Evolutionary conservation across 2,329 filamentous ascomycete species (phyloP).

Genomic region (Diaporthe ilicicola): DNA sequence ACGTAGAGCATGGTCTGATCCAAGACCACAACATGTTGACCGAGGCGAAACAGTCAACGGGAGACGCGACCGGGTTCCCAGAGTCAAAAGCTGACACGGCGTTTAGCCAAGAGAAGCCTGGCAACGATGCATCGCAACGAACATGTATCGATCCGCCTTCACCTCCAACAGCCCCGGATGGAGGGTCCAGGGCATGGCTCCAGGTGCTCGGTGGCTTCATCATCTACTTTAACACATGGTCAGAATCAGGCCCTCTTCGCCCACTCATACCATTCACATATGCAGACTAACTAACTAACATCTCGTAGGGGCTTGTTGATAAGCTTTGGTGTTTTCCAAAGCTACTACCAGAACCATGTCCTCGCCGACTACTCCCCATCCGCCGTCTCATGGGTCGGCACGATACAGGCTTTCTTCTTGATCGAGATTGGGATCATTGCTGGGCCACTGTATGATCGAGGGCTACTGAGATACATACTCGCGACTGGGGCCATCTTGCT

Average conservation of each 20-base stretch:
- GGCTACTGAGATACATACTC: not conserved
- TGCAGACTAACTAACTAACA: too few relatives aligned
- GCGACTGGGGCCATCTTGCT: not conserved
- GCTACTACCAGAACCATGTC: constrained; percentile 50
- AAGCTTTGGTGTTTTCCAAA: constrained; percentile 55
- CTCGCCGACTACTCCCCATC: constrained; percentile 45
- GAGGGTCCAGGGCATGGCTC: constrained; percentile 46
- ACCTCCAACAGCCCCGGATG: constrained; percentile 32
- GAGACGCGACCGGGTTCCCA: too few relatives aligned
- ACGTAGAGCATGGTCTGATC: too few relatives aligned
- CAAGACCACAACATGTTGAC: too few relatives aligned
- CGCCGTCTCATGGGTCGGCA: constrained; percentile 44
- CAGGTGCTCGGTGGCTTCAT: constrained; percentile 49
- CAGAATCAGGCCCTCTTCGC: too few relatives aligned
- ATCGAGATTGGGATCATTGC: not conserved
- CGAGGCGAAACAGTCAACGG: too few relatives aligned
- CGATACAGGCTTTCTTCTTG: constrained; percentile 8
- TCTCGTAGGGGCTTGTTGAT: too few relatives aligned
- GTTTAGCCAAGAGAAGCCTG: too few relatives aligned
- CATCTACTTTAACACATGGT: constrained; percentile 47
- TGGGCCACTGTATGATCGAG: constrained; percentile 16
- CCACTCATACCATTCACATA: too few relatives aligned
- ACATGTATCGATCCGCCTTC: too few relatives aligned
- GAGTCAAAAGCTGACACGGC: too few relatives aligned
- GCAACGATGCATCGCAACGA: too few relatives aligned